A percentile compares a stretch with the other conserved stretches of the same genome.
phyloP scores from a whole-genome alignment of 305 asterid species.

The Nicotiana rustica region DNA sequence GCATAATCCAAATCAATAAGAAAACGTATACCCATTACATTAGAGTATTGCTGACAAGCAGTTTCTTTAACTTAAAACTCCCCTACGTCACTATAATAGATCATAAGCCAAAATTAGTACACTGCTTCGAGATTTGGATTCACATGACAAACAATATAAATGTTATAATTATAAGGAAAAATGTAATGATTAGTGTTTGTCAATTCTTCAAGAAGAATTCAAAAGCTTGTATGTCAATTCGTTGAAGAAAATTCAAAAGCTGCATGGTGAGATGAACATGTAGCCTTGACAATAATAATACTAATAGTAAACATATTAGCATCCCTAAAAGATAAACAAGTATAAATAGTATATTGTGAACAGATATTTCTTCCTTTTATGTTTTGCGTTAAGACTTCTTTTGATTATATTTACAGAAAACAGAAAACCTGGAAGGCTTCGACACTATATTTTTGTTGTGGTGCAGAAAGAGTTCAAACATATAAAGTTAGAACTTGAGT shows the following conservation, averaged over 20 bases:
- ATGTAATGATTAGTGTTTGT: background rate
- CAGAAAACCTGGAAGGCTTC: no score
- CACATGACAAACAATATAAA: slow-evolving; percentile 26
- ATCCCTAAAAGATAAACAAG: slow-evolving; percentile 14
- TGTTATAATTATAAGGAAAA: background rate
- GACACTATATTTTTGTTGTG: no score
- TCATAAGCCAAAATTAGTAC: background rate
- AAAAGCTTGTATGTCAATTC: background rate
- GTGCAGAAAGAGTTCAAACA: no score
- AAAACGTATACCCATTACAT: background rate
- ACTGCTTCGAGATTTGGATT: background rate
- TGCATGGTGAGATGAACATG: slow-evolving; percentile 16
- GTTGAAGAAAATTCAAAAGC: slow-evolving; percentile 1
- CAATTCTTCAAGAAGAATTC: slow-evolving; percentile 23
- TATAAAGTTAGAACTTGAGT: no score
- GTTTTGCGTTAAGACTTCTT: no score
- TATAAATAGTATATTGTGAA: no score
- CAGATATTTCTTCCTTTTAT: no score
- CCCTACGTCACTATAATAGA: background rate
- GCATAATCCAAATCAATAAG: slow-evolving; percentile 14
- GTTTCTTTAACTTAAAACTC: background rate
- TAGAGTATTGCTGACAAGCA: background rate
- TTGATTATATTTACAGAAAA: no score
- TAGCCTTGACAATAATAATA: background rate
- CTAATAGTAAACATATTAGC: background rate